A percentile compares a stretch with the other conserved stretches of the same genome.
phyloP scores from a whole-genome alignment of 192 early-diverging fungal species.

The Backusella luteola region DNA sequence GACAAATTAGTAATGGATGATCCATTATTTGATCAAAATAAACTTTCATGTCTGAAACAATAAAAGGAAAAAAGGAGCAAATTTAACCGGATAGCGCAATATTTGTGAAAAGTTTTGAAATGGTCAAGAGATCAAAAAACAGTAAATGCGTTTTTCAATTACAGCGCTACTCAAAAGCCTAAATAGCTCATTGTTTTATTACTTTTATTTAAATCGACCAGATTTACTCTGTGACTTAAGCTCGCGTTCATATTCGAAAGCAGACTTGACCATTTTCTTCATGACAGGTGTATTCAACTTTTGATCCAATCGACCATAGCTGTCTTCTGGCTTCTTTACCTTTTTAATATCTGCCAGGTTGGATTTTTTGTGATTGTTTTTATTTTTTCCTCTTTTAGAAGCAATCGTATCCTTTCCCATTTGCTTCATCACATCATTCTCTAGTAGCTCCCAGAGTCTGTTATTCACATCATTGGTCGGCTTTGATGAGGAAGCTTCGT shows the following conservation, averaged over 20 bases:
- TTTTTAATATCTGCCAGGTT: constrained; percentile 47
- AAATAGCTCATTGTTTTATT: too few species aligned
- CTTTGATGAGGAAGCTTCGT: constrained; percentile 7
- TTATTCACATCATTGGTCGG: constrained; percentile 15
- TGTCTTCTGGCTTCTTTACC: constrained; percentile 29
- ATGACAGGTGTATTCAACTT: constrained; percentile 21
- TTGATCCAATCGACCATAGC: constrained; percentile 28
- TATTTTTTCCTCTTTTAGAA: constrained; percentile 14
- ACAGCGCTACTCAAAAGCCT: too few species aligned
- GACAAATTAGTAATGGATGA: too few species aligned
- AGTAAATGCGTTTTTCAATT: too few species aligned
- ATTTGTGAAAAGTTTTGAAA: too few species aligned
- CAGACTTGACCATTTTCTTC: constrained; percentile 24
- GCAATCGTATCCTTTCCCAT: constrained; percentile 20
- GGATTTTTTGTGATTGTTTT: constrained; percentile 32
- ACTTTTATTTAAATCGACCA: not conserved
- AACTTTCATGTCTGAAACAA: too few species aligned
- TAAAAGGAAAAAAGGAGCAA: too few species aligned
- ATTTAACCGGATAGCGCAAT: too few species aligned
- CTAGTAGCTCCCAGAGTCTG: constrained; percentile 45
- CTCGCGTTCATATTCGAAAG: constrained; percentile 21
- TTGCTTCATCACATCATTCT: constrained; percentile 45
- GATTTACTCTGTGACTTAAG: constrained; percentile 21
- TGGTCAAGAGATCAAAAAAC: too few species aligned
- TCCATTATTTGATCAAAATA: too few species aligned